Base-by-base conservation (phyloP, 73 alveolate species). In the Paramecium tetraurelia region DNA sequence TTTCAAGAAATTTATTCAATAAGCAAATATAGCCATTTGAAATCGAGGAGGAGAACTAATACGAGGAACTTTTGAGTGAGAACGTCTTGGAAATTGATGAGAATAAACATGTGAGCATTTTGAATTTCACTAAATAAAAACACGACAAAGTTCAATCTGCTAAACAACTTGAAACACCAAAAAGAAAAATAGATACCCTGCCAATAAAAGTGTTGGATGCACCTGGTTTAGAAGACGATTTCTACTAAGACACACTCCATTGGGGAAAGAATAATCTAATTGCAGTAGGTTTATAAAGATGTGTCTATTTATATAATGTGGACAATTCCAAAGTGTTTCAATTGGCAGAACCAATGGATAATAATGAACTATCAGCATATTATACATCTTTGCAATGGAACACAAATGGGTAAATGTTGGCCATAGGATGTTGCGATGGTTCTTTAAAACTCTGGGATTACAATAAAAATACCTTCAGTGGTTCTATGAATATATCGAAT, bases 161-260 rank as follows among this genome's bases (percentile, higher is more conserved):
- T 12, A 44, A 80, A 35, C 35, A 80, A 22, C 18, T 41, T 2
- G 92, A 70, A 48, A 72, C 57, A 16, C 59, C 53, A 68, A 72
- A 95, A 72, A 94, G 99, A 44, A 96, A 95, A 93, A 98, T 97
- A 14, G 96, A 97, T 16, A 95, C 95, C 58, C 85, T 94, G 70
- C 99, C 99, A 3, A 96, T 84, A 29, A 98, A 98, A 95, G 99
- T 97, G 12, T 95, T 99, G 27, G 99, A 98, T 86, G 99, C 99
- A 11, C 99, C 99, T 11, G 97, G 97, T 58, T 96, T 99, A 50
- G 96, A 97, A 93, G 99, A 97, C 92, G 83, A 89, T 53, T 89
- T 89, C 40, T 89, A 89, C 72, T 77, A 70, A 31, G 94, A 89
- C 11, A 70, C 87, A 31, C 68, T 89, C 7, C 92, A 89, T 58